Conservation (phyloP, 306 rosid genomes). For the Trifolium repens region DNA sequence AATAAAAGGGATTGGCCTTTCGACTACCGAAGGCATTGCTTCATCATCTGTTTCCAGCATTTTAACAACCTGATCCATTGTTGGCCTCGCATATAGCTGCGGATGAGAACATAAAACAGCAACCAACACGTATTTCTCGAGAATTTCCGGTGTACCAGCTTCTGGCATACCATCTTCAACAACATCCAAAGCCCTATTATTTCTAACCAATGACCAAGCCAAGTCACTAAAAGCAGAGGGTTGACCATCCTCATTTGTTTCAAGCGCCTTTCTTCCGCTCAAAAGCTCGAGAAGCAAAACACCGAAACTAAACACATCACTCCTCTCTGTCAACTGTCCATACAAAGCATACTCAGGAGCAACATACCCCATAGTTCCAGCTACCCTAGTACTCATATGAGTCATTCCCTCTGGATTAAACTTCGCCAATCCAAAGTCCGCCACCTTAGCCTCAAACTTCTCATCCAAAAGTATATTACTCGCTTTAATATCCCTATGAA, state of each 20-base stretch:
- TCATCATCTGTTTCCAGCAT: conserved; percentile 90
- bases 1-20: conserved; percentile 77
- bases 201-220: conserved; percentile 89
- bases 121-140: conserved; percentile 84
- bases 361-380: conserved; percentile 97
- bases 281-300: conserved; percentile 91
- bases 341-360: conserved; percentile 97
- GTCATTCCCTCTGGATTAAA: conserved; percentile 93
- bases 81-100: conserved; percentile 88
- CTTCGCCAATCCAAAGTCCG: conserved; percentile 93
- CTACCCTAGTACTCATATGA: conserved; percentile 93
- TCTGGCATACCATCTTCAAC: conserved; percentile 79
- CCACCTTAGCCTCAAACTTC: conserved; percentile 80
- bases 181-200: conserved; percentile 72
- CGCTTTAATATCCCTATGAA: conserved; percentile 93
- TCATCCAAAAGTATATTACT: conserved; percentile 90
- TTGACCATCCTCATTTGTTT: conserved; percentile 51
- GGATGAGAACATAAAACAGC: conserved; percentile 95
- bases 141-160: conserved; percentile 59
- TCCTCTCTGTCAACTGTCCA: conserved; percentile 91
- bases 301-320: conserved; percentile 90
- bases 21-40: conserved; percentile 75
- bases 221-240: conserved; percentile 75
- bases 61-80: conserved; percentile 96
- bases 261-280: conserved; percentile 92